Evolutionary conservation across 805 yeast genomes (phyloP), one percentile per base, ranked within the genome.

Genomic region (Starmerella kuoi): DNA sequence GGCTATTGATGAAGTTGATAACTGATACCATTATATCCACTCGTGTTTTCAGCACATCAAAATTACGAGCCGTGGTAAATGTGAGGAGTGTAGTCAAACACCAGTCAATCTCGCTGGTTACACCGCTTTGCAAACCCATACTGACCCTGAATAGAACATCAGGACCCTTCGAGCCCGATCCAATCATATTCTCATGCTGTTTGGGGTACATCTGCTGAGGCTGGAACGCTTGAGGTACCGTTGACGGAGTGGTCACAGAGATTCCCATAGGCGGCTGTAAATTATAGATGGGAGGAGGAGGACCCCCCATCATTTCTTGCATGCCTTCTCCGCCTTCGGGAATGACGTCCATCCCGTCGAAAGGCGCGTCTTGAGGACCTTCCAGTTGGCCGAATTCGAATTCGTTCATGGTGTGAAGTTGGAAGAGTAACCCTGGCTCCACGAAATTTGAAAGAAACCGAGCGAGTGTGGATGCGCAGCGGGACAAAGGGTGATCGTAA

Each of bases 81-180:
- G 75, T 66, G 15, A 67, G 57, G 37, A 77, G 62, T 4, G 76
- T 72, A 36, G 71, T 67, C 42, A 83, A 61, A 3, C 88, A 79
- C 77, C 86, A 81, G 52, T 73, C 75, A 20, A 79, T 68, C 56
- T 85, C 95, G 25, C 70, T 68, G 15, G 67, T 72, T 20, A 84
- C 61, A 1, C 77, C 79, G 17, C 79, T 72, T 46, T 69, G 67
- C 46, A 85, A 68, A 3, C 91, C 76, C 76, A 85, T 70, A 49
- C 70, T 69, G 54, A 85, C 74, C 47, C 95, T 69, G 11, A 71
- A 69, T 48, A 78, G 60, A 41, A 75, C 74, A 36, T 76, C 75
- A 4, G 74, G 70, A 14, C 94, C 94, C 47, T 68, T 67, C 42
- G 65, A 63, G 3, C 67, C 65, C 19, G 49, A 30, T 24, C 53